Conservation (phyloP, 176 grass and related monocot genomes). For the Hordeum marinum region DNA sequence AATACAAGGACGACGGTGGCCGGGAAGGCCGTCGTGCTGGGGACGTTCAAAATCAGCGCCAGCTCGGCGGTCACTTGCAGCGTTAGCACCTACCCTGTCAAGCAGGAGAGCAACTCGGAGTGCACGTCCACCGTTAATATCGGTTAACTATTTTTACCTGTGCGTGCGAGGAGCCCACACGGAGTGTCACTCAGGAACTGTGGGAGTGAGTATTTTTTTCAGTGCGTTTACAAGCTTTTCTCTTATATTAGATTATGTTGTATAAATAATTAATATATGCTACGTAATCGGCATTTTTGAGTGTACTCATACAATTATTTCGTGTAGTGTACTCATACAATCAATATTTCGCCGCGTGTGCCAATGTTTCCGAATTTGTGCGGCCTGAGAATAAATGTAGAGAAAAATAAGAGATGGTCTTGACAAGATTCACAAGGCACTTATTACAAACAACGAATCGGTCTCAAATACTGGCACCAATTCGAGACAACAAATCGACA, state of each 20-base stretch:
- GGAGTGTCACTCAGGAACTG: no score
- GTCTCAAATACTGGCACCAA: no score
- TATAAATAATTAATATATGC: not conserved
- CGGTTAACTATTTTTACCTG: constrained; percentile 3
- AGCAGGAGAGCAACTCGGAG: not conserved
- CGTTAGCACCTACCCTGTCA: not conserved
- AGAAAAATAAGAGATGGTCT: no score
- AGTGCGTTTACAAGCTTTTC: not conserved
- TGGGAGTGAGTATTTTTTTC: not conserved
- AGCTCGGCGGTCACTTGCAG: constrained; percentile 23
- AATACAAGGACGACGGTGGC: constrained; percentile 23
- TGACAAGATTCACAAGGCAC: no score
- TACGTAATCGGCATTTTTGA: not conserved
- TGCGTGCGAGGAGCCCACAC: not conserved
- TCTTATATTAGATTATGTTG: not conserved
- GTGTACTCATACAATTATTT: no score
- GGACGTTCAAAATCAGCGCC: constrained; percentile 22
- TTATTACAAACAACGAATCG: no score
- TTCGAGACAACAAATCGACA: no score
- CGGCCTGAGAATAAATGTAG: no score
- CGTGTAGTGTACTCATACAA: no score
- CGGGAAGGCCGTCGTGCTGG: constrained; percentile 39
- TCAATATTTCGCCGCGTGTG: not conserved
- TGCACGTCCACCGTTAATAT: constrained; percentile 34
- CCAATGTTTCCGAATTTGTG: not conserved